These are phyloP conservation scores for Geotrichum phurueaensis DNA, from an alignment of 1,139 yeast genomes.

Conservation along the genomic window DNA sequence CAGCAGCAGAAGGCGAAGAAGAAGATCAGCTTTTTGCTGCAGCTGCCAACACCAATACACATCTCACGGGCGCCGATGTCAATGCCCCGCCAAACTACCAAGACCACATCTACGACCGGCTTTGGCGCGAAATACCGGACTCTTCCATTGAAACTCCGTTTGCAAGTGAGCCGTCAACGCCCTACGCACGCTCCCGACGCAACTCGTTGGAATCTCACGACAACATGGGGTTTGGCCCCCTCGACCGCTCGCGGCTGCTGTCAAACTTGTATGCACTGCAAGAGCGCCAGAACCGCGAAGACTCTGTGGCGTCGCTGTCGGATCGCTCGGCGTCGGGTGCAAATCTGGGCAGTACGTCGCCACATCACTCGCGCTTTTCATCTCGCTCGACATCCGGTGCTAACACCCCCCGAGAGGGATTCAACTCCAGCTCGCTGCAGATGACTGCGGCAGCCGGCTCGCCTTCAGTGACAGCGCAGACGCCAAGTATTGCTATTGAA, in stretches of 20 bases:
- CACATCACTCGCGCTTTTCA: slow-evolving; percentile 12
- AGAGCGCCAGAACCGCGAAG: slow-evolving; percentile 22
- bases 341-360: slow-evolving; percentile 3
- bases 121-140: slow-evolving; percentile 63
- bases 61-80: slow-evolving; percentile 7
- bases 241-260: slow-evolving; percentile 28
- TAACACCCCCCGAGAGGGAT: slow-evolving; percentile 23
- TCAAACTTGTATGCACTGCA: slow-evolving; percentile 32
- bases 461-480: neutral
- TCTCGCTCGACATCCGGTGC: slow-evolving; percentile 28
- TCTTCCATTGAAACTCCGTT: slow-evolving; percentile 54
- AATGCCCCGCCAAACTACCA: slow-evolving; percentile 90
- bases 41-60: slow-evolving; percentile 4
- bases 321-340: slow-evolving; percentile 11
- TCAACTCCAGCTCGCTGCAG: slow-evolving; percentile 1
- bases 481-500: neutral
- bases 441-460: neutral
- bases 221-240: slow-evolving; percentile 22
- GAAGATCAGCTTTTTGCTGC: slow-evolving; percentile 14
- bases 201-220: slow-evolving; percentile 24
- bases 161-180: slow-evolving; percentile 49
- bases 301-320: slow-evolving; percentile 15
- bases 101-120: slow-evolving; percentile 74
- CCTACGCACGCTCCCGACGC: slow-evolving; percentile 28
- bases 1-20: slow-evolving; percentile 9